Percentiles rank a stretch among this genome's conserved stretches.
These are phyloP conservation scores for Cardamine occulta DNA, from an alignment of 345 rosid species.

Conservation along the genomic window DNA sequence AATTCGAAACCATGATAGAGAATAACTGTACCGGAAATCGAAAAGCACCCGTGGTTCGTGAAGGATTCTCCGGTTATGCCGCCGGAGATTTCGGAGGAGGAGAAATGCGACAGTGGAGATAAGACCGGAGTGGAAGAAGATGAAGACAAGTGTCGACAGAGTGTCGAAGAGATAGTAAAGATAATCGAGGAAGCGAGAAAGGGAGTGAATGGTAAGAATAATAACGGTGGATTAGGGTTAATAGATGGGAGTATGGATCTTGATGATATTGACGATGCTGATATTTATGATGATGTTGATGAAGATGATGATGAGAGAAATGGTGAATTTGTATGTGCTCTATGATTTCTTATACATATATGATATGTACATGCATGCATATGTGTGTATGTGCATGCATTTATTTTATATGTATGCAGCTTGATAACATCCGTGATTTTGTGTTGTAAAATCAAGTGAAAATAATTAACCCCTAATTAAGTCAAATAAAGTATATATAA, in stretches of 20 bases:
- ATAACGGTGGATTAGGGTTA: constrained; percentile 48
- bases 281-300: constrained; percentile 55
- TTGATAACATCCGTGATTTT: constrained; percentile 8
- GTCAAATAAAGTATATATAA: constrained; percentile 12
- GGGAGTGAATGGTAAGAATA: constrained; percentile 46
- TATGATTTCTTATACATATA: constrained; percentile 45
- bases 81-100: constrained; percentile 40
- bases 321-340: constrained; percentile 86
- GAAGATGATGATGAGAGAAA: constrained; percentile 61
- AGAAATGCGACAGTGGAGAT: constrained; percentile 37
- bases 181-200: constrained; percentile 80
- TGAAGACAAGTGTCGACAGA: constrained; percentile 55
- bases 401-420: not conserved
- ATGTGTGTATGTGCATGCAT: constrained; percentile 12
- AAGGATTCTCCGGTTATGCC: constrained; percentile 51
- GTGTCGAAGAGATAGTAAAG: constrained; percentile 63
- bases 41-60: constrained; percentile 67
- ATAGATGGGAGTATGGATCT: constrained; percentile 72
- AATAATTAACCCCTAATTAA: constrained; percentile 11
- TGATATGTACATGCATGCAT: not conserved
- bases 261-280: constrained; percentile 73
- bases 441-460: constrained; percentile 21
- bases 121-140: constrained; percentile 16
- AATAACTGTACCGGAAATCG: constrained; percentile 70
- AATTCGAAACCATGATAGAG: constrained; percentile 48